Evolutionary conservation across 169 alveolate genomes (phyloP).

Genomic region (Plasmodium berghei): DNA sequence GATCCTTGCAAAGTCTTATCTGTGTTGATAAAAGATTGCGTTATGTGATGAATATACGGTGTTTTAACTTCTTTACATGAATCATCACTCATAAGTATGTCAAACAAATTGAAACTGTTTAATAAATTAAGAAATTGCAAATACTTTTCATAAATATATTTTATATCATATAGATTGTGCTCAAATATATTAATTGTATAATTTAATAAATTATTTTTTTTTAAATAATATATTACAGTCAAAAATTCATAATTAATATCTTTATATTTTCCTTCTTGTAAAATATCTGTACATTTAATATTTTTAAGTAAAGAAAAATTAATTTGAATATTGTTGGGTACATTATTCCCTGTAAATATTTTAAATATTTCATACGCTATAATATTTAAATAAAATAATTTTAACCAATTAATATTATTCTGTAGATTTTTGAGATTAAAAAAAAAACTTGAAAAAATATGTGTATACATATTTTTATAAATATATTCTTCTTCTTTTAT

Average conservation of each 20-base stretch:
- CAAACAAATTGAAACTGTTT: conserved; percentile 19
- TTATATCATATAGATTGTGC: conserved; percentile 12
- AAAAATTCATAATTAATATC: conserved; percentile 13
- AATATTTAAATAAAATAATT: conserved; percentile 55
- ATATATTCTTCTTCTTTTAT: conserved; percentile 34
- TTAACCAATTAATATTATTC: conserved; percentile 21
- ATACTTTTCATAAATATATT: conserved; percentile 18
- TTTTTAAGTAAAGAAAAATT: conserved; percentile 22
- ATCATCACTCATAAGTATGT: not conserved
- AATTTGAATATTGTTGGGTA: conserved; percentile 16
- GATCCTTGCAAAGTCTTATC: not conserved
- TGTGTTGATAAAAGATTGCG: not conserved
- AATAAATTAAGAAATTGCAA: conserved; percentile 31
- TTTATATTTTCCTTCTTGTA: conserved; percentile 5
- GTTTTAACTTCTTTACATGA: not conserved
- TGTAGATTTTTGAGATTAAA: conserved; percentile 12
- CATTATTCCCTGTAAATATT: conserved; percentile 6
- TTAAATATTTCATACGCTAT: conserved; percentile 31
- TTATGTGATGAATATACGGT: not conserved
- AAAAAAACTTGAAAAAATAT: conserved; percentile 39
- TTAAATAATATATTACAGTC: conserved; percentile 19
- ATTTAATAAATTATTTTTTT: conserved; percentile 14
- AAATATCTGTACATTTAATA: conserved; percentile 15
- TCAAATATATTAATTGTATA: conserved; percentile 5
- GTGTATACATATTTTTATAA: conserved; percentile 16